Percentiles rank a stretch among this genome's conserved stretches.
Conservation (phyloP, 1,139 yeast species). For the Hyphopichia fennica region DNA sequence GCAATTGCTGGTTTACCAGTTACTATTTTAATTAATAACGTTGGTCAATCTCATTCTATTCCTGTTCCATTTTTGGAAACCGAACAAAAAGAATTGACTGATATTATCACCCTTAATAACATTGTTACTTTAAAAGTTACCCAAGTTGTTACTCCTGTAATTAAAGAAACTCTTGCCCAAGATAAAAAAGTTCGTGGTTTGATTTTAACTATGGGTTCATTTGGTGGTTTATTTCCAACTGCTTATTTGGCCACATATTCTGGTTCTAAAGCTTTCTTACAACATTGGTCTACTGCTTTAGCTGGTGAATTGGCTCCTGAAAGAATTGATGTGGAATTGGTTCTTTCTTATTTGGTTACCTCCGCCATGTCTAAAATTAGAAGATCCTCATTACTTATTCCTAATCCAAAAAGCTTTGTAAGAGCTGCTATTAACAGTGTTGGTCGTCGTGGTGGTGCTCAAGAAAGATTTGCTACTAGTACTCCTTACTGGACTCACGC, state of each 20-base stretch:
- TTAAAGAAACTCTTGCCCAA: conserved; percentile 50
- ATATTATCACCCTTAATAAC: conserved; percentile 83
- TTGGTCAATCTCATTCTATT: conserved; percentile 91
- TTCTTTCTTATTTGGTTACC: conserved; percentile 88
- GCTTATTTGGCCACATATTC: conserved; percentile 92
- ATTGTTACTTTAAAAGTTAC: conserved; percentile 83
- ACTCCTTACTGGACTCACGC: conserved; percentile 98
- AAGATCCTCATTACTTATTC: conserved; percentile 71
- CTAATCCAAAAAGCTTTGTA: conserved; percentile 81
- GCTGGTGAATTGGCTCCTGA: conserved; percentile 77
- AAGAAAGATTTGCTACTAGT: conserved; percentile 78
- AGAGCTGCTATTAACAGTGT: conserved; percentile 60
- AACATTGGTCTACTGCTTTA: conserved; percentile 86
- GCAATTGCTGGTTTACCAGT: conserved; percentile 57
- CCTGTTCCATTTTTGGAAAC: conserved; percentile 94
- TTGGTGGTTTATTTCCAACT: conserved; percentile 91
- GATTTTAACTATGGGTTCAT: conserved; percentile 93
- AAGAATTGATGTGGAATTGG: conserved; percentile 81
- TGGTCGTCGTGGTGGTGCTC: conserved; percentile 91
- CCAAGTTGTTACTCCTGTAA: conserved; percentile 68
- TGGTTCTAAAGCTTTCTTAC: conserved; percentile 94
- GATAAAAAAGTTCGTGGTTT: conserved; percentile 57
- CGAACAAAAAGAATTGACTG: conserved; percentile 64
- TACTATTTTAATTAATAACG: conserved; percentile 82
- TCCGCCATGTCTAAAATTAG: conserved; percentile 95